phyloP scores from a whole-genome alignment of 2,329 filamentous ascomycete species.

The Fusarium piperis region DNA sequence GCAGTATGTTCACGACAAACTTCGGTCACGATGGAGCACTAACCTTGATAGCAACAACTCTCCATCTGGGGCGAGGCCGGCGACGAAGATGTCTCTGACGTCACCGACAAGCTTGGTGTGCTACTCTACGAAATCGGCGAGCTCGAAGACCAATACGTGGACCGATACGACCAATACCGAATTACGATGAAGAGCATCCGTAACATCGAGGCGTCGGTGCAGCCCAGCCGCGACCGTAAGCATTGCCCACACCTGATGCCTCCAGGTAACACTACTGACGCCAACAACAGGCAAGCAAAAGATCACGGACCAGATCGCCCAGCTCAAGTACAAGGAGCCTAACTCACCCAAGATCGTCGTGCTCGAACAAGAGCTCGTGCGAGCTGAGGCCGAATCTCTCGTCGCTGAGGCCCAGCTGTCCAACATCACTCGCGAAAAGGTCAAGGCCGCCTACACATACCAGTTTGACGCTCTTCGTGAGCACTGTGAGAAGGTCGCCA shows the following conservation, averaged over 20 bases:
- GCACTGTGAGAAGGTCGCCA: conserved; percentile 97
- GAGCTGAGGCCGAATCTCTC: conserved; percentile 97
- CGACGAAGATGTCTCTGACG: conserved; percentile 97
- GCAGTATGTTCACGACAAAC: conserved; percentile 71
- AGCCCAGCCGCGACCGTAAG: conserved; percentile 96
- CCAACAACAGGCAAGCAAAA: conserved; percentile 85
- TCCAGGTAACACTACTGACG: conserved; percentile 4
- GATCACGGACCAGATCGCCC: conserved; percentile 98
- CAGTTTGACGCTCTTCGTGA: conserved; percentile 98
- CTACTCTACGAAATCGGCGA: conserved; percentile 98
- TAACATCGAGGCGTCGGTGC: conserved; percentile 98
- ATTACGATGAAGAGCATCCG: conserved; percentile 99
- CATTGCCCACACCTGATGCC: conserved; percentile 15
- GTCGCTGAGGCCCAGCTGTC: conserved; percentile 98
- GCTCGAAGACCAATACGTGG: conserved; percentile 97
- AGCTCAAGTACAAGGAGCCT: conserved; percentile 99
- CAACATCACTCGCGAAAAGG: conserved; percentile 99
- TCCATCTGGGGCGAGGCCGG: conserved; percentile 96
- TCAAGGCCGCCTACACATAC: conserved; percentile 97
- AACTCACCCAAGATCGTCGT: conserved; percentile 98
- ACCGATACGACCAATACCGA: conserved; percentile 98
- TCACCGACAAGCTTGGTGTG: conserved; percentile 98
- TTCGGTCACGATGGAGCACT: conserved; percentile 2
- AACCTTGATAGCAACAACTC: conserved; percentile 83
- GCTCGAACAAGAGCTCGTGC: conserved; percentile 97